Conservation (phyloP, 352 stramenopile species). For the Pythium periplocum region DNA sequence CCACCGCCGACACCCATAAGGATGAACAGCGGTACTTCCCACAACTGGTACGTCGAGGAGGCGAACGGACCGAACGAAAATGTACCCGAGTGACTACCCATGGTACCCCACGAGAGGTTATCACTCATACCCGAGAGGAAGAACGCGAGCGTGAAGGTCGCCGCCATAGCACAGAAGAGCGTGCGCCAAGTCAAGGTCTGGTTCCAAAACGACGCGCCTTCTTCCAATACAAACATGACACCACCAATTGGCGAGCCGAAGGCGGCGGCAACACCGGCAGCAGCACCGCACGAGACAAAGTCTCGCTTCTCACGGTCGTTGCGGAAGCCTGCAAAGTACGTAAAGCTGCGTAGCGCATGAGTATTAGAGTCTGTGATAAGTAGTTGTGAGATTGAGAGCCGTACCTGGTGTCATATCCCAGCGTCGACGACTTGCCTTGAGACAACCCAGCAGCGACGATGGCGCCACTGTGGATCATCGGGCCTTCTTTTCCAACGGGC, state of each 20-base stretch:
- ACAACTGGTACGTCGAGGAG: constrained; percentile 76
- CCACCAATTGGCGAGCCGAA: constrained; percentile 90
- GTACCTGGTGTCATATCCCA: constrained; percentile 70
- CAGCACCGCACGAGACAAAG: constrained; percentile 84
- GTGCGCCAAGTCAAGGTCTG: constrained; percentile 79
- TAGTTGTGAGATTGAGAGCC: not conserved
- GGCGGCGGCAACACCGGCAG: constrained; percentile 82
- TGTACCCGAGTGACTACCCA: constrained; percentile 63
- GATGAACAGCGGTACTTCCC: constrained; percentile 85
- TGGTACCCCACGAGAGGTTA: constrained; percentile 65
- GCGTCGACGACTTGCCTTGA: constrained; percentile 68
- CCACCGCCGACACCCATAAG: constrained; percentile 82
- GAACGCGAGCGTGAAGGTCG: constrained; percentile 82
- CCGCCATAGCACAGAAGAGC: constrained; percentile 84
- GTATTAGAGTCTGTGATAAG: not conserved
- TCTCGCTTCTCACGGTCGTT: constrained; percentile 88
- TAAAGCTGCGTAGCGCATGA: constrained; percentile 40
- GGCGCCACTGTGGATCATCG: constrained; percentile 87
- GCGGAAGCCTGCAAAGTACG: constrained; percentile 83
- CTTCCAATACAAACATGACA: constrained; percentile 76
- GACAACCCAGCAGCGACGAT: constrained; percentile 75
- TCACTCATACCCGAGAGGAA: constrained; percentile 76
- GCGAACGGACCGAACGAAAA: constrained; percentile 72
- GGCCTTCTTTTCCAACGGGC: constrained; percentile 89
- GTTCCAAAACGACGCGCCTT: constrained; percentile 87